Evolutionary conservation across 2,329 filamentous ascomycete genomes (phyloP), one percentile per base, ranked within the genome.

Genomic region (Waltergamsia citrina): DNA sequence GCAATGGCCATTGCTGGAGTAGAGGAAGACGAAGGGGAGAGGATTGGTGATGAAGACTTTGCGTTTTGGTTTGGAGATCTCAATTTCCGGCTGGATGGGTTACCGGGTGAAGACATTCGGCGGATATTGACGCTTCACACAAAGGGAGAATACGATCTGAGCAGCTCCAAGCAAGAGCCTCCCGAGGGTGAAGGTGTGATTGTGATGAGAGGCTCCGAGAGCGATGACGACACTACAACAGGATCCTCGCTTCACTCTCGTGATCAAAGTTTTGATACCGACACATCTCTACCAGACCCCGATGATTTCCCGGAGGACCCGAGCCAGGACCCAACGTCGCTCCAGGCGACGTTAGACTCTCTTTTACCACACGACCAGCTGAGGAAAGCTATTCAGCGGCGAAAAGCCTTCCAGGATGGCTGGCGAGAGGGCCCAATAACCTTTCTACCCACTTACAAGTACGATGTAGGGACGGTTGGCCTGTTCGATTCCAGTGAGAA

Each of bases 401-500:
- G 76, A n/a, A 92, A 83, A 51, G 78, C 79, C 1, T 94, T 98
- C 41, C 76, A 94, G 39, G 85, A 94, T 41, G 90, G 88, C 2
- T 98, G 92, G 88, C 71, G 73, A 33, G 92, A 98, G 64, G 92
- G 88, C 0, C 69, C 77, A 1, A 88, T 98, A 36, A 75, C 75
- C 2, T 98, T 98, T 49, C 55, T 96, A 12, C 92, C 92, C 2
- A 93, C 92, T 0, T 98, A 98, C 59, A 98, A 98, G 56, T 98
- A 98, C 46, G 93, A 98, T 49, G 69, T 94, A 19, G 92, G 92
- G n/a, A 94, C 83, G 20, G 76, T 94, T 21, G 85, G 85, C 3
- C 72, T 87, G 20, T 98, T 95, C 52, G 93, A 98, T 59, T 86
- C 88, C 1, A 94, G 88, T 44, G 92, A 96, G 52, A 98, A 98